These are phyloP conservation scores for Murraya koenigii DNA, from an alignment of 345 rosid genomes.

Conservation along the genomic window DNA sequence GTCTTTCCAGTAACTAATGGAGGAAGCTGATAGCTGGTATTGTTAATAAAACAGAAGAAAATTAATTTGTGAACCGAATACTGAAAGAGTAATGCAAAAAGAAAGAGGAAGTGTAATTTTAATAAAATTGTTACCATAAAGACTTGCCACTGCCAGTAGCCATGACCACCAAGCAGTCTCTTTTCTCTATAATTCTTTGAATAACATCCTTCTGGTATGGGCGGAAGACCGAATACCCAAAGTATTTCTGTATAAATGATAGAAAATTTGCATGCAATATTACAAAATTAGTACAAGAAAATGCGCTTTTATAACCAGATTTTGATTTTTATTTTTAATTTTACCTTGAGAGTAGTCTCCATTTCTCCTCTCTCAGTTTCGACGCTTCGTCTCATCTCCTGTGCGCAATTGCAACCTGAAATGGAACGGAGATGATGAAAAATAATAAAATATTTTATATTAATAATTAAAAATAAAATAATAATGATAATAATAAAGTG, in stretches of 20 bases:
- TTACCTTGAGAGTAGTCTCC: slow-evolving; percentile 9
- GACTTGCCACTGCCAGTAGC: slow-evolving; percentile 58
- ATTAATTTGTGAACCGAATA: background rate
- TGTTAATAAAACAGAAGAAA: background rate
- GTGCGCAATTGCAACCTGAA: background rate
- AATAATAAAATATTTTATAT: too few species aligned
- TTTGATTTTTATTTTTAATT: background rate
- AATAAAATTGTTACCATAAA: slow-evolving; percentile 27
- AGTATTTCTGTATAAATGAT: slow-evolving; percentile 27
- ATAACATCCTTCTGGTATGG: slow-evolving; percentile 46
- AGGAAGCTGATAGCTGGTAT: slow-evolving; percentile 42
- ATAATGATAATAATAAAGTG: too few species aligned
- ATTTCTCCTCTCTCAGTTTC: background rate
- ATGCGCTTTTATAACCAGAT: background rate
- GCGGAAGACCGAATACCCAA: slow-evolving; percentile 40
- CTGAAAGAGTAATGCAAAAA: background rate
- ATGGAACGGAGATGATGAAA: too few species aligned
- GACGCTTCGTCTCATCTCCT: background rate
- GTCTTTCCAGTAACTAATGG: slow-evolving; percentile 37
- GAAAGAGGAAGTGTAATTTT: background rate
- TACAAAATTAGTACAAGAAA: background rate
- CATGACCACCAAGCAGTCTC: slow-evolving; percentile 46
- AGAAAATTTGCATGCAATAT: too few species aligned
- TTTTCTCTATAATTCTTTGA: slow-evolving; percentile 24
- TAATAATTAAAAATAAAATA: too few species aligned